Evolutionary conservation across 306 rosid species (phyloP), one percentile per base, ranked within the genome.

Genomic region (Quercus glauca): DNA sequence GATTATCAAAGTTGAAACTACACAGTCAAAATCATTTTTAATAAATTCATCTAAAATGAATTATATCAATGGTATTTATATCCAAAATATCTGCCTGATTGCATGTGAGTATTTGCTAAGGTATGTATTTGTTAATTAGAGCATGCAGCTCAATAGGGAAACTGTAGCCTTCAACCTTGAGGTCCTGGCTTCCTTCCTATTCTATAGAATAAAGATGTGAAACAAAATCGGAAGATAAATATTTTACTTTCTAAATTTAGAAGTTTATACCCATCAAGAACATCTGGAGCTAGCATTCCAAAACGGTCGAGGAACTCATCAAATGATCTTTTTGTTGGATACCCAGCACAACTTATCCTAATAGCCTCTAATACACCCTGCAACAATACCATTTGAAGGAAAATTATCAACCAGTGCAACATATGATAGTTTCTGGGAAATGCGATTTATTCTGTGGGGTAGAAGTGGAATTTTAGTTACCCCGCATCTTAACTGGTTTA

Each of bases 321-420:
- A 60, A 91, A 91, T 78, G 96, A 81, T 87, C 96, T 87, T 78
- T 91, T 91, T 64, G 97, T 93, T 71, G 97, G 97, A 85, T 93
- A 93, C 68, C 97, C 96, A 8, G 97, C 97, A 82, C 97, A 93
- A 64, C 97, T 93, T 65, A 93, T 93, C 81, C 97, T 80, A 73
- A 93, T 93, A 31, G 96, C 97, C 84, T 93, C 97, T 25, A 93
- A 92, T 55, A 93, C 97, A 86, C 97, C 97, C 97, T 93, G 90
- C 77, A 55, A 77, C 31, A 73, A 57, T n/a, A 71, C 52, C 76
- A 68, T 63, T 21, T 35, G 61, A 33, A 77, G 49, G 55, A 73
- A 79, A 26, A 51, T 65, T 68, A 20, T 31, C 26, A 57, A 63
- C 18, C 55, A 51, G 35, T 77, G 17, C 64, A 33, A 23, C 21